Evolutionary conservation across 148 eudicot genomes (phyloP), one percentile per base, ranked within the genome.

Genomic region (Nepenthes gracilis): DNA sequence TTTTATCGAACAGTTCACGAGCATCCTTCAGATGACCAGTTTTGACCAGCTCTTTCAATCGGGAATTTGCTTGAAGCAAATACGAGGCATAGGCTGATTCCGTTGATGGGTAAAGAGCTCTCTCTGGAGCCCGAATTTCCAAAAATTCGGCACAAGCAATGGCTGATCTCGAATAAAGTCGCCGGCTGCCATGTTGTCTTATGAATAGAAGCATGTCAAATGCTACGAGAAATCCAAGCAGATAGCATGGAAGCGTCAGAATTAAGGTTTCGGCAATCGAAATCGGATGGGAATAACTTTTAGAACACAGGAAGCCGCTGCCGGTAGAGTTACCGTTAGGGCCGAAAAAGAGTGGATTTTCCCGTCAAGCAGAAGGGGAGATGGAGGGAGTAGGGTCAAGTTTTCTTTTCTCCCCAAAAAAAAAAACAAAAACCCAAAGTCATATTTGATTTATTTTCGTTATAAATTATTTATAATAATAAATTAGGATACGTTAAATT

Each of bases 1-100:
- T 71, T 70, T 68, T 68, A 54, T 86, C 90, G 58, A 90, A 86
- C 82, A 90, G 23, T 2, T 77, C 40, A 53, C 90, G 96, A 2
- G 96, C 97, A 70, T 77, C 74, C 15, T 58, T 64, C 57, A 91
- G 59, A 11, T 66, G 55, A 45, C 90, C 87, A 2, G 57, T n/a
- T 80, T 75, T 75, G 3, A 81, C 83, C 0, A 85, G 56, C 15
- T 70, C 65, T 58, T 81, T 85, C 13, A 87, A 35, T 36, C 72
- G 72, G 15, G 73, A 40, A 67, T 91, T 87, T 2, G 75, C 2
- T 53, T 71, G 68, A 3, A 78, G 59, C 74, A 80, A 62, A 60
- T 67, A 14, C 2, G 76, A 62, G 12, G 68, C 47, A 47, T 67
- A 74, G 53, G 60, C 47, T 51, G 63, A 35, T 57, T 55, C 55